Evolutionary conservation across 2,329 filamentous ascomycete genomes (phyloP).

Genomic region (Colletotrichum magnum): DNA sequence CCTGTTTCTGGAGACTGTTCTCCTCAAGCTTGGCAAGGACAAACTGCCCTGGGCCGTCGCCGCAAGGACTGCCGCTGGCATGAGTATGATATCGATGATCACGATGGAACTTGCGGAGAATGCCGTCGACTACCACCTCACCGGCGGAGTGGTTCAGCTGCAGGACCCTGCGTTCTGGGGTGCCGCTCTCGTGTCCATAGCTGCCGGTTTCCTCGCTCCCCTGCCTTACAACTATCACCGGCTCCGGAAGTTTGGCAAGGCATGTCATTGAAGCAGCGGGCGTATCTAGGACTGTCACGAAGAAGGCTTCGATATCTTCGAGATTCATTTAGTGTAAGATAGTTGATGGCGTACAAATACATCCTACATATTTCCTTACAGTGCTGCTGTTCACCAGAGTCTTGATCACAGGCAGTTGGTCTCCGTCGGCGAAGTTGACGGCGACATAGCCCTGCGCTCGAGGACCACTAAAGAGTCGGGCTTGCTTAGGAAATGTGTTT

Average conservation of each 20-base stretch:
- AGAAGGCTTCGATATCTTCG: too few species aligned
- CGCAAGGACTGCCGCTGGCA: slow-evolving; percentile 66
- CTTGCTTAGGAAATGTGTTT: too few species aligned
- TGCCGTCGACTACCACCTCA: slow-evolving; percentile 68
- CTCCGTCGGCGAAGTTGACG: too few species aligned
- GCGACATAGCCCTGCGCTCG: too few species aligned
- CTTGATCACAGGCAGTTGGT: too few species aligned
- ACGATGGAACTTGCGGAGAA: slow-evolving; percentile 72
- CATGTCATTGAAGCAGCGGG: slow-evolving; percentile 52
- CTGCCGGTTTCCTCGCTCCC: slow-evolving; percentile 62
- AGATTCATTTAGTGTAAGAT: too few species aligned
- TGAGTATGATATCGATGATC: slow-evolving; percentile 72
- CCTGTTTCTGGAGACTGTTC: slow-evolving; percentile 65
- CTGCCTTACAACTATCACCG: slow-evolving; percentile 68
- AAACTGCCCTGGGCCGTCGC: slow-evolving; percentile 61
- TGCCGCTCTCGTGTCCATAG: slow-evolving; percentile 61
- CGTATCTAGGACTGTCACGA: too few species aligned
- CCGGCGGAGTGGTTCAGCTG: slow-evolving; percentile 63
- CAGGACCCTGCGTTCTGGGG: slow-evolving; percentile 65
- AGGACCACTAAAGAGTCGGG: too few species aligned
- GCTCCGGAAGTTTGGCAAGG: slow-evolving; percentile 62
- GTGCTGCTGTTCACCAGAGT: too few species aligned
- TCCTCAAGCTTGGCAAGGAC: slow-evolving; percentile 64
- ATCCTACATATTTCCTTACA: too few species aligned
- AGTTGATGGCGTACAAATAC: too few species aligned